Evolutionary conservation across 2,329 filamentous ascomycete genomes (phyloP).

Genomic region (Pseudogymnoascus destructans): DNA sequence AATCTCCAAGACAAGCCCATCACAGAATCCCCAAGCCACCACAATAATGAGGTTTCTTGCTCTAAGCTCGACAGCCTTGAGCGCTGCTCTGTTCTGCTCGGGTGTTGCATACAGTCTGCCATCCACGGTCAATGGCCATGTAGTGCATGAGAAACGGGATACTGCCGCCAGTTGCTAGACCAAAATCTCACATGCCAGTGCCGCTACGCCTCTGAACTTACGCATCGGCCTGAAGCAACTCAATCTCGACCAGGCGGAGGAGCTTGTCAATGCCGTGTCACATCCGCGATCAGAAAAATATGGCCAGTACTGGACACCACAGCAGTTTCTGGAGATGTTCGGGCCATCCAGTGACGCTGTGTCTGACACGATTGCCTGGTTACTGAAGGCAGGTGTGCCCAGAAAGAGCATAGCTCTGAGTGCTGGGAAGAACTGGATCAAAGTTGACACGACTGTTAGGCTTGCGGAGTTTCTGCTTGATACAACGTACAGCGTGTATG

Average conservation of each 20-base stretch:
- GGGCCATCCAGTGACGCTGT: slow-evolving; percentile 33
- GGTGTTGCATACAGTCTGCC: slow-evolving; percentile 6
- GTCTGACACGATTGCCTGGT: slow-evolving; percentile 39
- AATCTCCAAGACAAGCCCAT: neutral
- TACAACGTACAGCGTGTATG: slow-evolving; percentile 38
- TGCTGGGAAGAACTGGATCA: slow-evolving; percentile 18
- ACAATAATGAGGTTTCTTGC: neutral
- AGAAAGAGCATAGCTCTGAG: slow-evolving; percentile 36
- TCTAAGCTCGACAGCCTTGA: neutral
- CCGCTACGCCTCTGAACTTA: slow-evolving; percentile 9
- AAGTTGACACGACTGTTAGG: slow-evolving; percentile 25
- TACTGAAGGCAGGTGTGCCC: slow-evolving; percentile 38
- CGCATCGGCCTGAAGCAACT: slow-evolving; percentile 33
- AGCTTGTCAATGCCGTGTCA: slow-evolving; percentile 32
- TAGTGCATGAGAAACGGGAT: slow-evolving; percentile 18
- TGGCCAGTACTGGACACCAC: slow-evolving; percentile 34
- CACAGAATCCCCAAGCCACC: neutral
- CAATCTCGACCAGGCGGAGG: slow-evolving; percentile 34
- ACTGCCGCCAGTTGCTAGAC: neutral
- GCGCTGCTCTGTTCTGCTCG: neutral
- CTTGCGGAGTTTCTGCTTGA: slow-evolving; percentile 40
- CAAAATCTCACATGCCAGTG: neutral
- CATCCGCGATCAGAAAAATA: slow-evolving; percentile 34
- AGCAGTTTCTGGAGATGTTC: slow-evolving; percentile 33
- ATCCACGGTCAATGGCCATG: slow-evolving; percentile 12